Conservation (phyloP, 192 early-diverging fungal species). For the Entomortierella beljakovae region DNA sequence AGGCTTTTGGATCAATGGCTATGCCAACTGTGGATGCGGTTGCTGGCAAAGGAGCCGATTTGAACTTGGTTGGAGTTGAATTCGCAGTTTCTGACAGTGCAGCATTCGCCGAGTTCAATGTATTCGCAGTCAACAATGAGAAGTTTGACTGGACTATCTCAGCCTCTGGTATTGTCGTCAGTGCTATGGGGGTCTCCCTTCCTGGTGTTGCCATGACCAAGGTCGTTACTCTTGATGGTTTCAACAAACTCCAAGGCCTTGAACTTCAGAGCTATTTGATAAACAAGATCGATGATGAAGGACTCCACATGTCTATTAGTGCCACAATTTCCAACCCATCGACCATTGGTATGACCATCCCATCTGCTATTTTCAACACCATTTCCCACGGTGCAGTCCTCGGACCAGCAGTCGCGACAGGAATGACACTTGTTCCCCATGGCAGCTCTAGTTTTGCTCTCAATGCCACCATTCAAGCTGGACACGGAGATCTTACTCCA, state of each 20-base stretch:
- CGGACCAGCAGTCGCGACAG: conserved; percentile 20
- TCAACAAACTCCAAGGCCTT: conserved; percentile 47
- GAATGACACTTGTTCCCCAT: conserved; percentile 28
- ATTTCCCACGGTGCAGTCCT: conserved; percentile 10
- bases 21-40: conserved; percentile 54
- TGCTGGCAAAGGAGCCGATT: conserved; percentile 52
- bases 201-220: conserved; percentile 57
- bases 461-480: conserved; percentile 17
- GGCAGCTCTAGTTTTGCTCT: conserved; percentile 22
- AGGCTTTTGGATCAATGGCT: conserved; percentile 47
- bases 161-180: conserved; percentile 48
- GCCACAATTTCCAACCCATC: conserved; percentile 42
- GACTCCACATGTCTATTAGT: conserved; percentile 37
- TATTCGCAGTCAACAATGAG: conserved; percentile 54
- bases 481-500: conserved; percentile 1
- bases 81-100: conserved; percentile 45
- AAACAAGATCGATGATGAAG: conserved; percentile 24
- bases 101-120: conserved; percentile 56
- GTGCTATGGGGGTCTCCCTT: conserved; percentile 59
- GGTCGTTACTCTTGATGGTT: conserved; percentile 58
- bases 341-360: conserved; percentile 54
- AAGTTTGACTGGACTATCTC: conserved; percentile 61
- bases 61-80: conserved; percentile 37
- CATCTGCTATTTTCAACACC: conserved; percentile 34
- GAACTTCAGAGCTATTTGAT: conserved; percentile 21